These are phyloP conservation scores for Pseudonitzschia multiseries DNA, from an alignment of 108 stramenopile genomes.

Conservation along the genomic window DNA sequence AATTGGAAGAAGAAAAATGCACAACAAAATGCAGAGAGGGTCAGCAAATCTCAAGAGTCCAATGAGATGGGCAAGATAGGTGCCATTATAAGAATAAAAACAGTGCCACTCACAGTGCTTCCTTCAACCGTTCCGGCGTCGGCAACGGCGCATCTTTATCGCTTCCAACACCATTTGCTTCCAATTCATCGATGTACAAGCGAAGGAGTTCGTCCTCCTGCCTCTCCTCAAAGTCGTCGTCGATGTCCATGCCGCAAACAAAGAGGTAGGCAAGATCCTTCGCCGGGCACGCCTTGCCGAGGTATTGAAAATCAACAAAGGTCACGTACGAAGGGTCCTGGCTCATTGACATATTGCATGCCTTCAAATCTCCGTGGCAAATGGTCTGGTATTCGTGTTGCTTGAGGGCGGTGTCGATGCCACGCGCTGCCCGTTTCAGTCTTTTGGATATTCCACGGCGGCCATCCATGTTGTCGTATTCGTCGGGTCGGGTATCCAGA, in stretches of 20 bases:
- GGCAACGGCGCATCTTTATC: background rate
- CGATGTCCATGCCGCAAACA: slow-evolving; percentile 36
- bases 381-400: slow-evolving; percentile 62
- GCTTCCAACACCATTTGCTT: background rate
- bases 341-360: slow-evolving; percentile 62
- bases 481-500: slow-evolving; percentile 72
- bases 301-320: slow-evolving; percentile 82
- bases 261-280: slow-evolving; percentile 77
- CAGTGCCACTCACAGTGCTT: background rate
- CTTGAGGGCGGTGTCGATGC: slow-evolving; percentile 63
- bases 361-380: slow-evolving; percentile 77
- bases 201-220: slow-evolving; percentile 6
- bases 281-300: slow-evolving; percentile 59
- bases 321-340: slow-evolving; percentile 17
- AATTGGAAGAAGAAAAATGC: background rate
- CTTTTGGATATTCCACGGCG: slow-evolving; percentile 65
- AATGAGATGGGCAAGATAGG: too few species aligned
- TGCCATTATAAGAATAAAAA: too few species aligned
- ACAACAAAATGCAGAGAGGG: background rate
- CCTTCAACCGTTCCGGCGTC: slow-evolving; percentile 1
- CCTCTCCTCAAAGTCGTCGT: slow-evolving; percentile 26
- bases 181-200: slow-evolving; percentile 13
- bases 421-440: slow-evolving; percentile 61
- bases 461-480: slow-evolving; percentile 59
- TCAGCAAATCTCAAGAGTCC: background rate